Evolutionary conservation across 2,329 filamentous ascomycete species (phyloP).

Genomic region (Endothia cerciana): DNA sequence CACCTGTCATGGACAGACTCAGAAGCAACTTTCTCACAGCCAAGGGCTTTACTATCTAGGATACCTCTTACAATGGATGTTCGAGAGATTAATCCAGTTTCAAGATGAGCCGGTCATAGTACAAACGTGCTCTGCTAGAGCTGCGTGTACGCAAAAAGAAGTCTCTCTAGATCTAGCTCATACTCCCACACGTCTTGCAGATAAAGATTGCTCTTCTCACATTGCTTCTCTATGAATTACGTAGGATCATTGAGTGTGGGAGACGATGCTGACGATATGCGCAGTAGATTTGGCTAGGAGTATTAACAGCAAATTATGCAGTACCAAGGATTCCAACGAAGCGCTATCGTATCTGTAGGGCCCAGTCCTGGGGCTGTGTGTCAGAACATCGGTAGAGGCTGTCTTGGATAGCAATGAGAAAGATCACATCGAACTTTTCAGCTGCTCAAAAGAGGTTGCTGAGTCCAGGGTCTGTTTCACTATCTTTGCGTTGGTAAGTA

Average conservation of each 20-base stretch:
- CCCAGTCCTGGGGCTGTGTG: constrained; percentile 10
- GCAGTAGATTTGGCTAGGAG: constrained; percentile 16
- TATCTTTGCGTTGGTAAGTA: constrained; percentile 9
- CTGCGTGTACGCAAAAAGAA: constrained; percentile 3
- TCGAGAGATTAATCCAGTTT: constrained; percentile 9
- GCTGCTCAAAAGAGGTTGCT: background rate
- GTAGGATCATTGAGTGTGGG: background rate
- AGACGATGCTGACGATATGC: background rate
- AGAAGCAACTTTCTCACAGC: background rate
- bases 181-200: constrained; percentile 23
- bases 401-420: constrained; percentile 4
- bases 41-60: background rate
- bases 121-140: constrained; percentile 17
- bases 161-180: constrained; percentile 6
- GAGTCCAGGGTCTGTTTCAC: constrained; percentile 17
- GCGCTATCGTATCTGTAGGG: constrained; percentile 16
- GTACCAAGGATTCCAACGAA: constrained; percentile 15
- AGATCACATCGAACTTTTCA: constrained; percentile 23
- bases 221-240: background rate
- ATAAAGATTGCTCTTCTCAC: background rate
- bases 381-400: constrained; percentile 6
- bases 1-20: background rate
- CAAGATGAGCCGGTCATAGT: constrained; percentile 14
- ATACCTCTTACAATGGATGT: constrained; percentile 4
- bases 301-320: constrained; percentile 15